These are phyloP conservation scores for Vachellia pachyceras DNA, from an alignment of 306 rosid genomes.

Conservation along the genomic window DNA sequence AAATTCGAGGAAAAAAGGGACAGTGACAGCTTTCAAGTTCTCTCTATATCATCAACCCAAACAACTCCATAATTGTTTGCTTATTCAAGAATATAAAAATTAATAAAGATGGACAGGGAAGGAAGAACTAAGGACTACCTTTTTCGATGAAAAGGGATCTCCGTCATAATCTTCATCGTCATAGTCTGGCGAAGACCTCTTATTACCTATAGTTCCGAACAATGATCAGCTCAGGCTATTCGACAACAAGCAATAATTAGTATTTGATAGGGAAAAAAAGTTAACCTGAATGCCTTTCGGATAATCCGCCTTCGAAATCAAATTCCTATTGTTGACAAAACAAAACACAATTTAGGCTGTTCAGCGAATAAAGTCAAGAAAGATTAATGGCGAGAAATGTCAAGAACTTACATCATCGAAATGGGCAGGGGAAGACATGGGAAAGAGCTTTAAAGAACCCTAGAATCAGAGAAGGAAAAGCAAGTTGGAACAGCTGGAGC, in stretches of 20 bases:
- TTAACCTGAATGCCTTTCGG: slow-evolving; percentile 70
- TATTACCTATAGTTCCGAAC: slow-evolving; percentile 48
- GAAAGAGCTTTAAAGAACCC: slow-evolving; percentile 21
- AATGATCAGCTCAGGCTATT: slow-evolving; percentile 17
- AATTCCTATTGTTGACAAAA: slow-evolving; percentile 61
- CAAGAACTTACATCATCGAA: slow-evolving; percentile 45
- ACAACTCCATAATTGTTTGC: neutral
- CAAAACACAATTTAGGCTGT: neutral
- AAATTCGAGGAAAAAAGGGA: neutral
- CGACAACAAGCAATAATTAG: slow-evolving; percentile 1
- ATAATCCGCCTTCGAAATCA: slow-evolving; percentile 78
- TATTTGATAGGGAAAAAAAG: neutral
- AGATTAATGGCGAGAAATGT: neutral
- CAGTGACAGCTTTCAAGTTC: neutral
- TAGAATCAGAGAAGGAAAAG: neutral
- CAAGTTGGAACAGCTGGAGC: neutral
- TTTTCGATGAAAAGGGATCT: slow-evolving; percentile 63
- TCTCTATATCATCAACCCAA: neutral
- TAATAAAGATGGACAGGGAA: neutral
- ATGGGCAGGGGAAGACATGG: slow-evolving; percentile 53
- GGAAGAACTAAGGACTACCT: slow-evolving; percentile 47
- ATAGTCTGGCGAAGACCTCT: slow-evolving; percentile 72
- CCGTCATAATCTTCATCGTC: slow-evolving; percentile 62
- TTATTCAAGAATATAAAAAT: neutral
- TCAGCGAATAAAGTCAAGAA: neutral